These are phyloP conservation scores for Cryptosporidium andersoni DNA, from an alignment of 169 alveolate species.

Conservation along the genomic window DNA sequence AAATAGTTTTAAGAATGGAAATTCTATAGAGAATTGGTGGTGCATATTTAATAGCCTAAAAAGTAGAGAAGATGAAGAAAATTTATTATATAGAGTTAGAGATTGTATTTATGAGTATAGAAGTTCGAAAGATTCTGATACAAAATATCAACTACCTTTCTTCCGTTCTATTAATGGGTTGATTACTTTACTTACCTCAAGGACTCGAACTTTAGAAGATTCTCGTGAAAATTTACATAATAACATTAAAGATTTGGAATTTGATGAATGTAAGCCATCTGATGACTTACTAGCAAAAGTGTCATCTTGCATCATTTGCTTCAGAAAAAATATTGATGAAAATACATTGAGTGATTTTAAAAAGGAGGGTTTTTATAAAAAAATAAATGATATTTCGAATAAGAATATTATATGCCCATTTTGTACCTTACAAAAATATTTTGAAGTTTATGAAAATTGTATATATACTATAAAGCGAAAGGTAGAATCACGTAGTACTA, in stretches of 20 bases:
- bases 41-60: neutral
- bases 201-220: constrained; percentile 5
- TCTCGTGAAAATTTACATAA: neutral
- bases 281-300: constrained; percentile 40
- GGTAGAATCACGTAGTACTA: neutral
- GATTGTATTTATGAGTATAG: constrained; percentile 35
- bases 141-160: constrained; percentile 5
- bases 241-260: too few relatives aligned
- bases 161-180: constrained; percentile 9
- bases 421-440: constrained; percentile 19
- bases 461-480: constrained; percentile 38
- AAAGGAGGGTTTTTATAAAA: too few relatives aligned
- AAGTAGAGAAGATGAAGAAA: neutral
- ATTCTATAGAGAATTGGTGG: constrained; percentile 45
- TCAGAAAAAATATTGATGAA: too few relatives aligned
- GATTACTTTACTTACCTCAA: neutral
- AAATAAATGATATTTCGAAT: too few relatives aligned
- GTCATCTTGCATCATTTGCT: constrained; percentile 20
- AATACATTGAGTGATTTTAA: too few relatives aligned
- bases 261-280: neutral
- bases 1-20: neutral
- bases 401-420: neutral
- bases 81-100: constrained; percentile 3
- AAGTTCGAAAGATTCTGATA: constrained; percentile 34
- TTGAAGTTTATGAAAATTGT: constrained; percentile 32